Evolutionary conservation across 2,329 filamentous ascomycete genomes (phyloP), one percentile per base, ranked within the genome.

Genomic region (Rhynchosporium graminicola): DNA sequence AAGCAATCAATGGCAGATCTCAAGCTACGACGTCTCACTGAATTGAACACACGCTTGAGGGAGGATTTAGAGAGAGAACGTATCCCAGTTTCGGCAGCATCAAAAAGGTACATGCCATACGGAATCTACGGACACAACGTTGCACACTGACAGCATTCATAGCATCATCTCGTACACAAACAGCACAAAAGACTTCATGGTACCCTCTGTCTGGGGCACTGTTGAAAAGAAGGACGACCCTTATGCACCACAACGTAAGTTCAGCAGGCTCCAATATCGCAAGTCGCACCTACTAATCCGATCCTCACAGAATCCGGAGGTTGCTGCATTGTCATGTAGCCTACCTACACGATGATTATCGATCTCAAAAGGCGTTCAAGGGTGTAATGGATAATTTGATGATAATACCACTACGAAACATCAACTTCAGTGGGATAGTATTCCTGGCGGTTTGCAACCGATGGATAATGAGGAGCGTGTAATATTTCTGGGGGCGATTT

Each of bases 1-100:
- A 97, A 97, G 83, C 95, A 98, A 81, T 97, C 92, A 76, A 98
- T 99, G 91, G 94, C 94, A 71, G 95, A 99, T 77, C 86, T 99
- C 69, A 99, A 99, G 84, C 87, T 98, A 74, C 89, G 95, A 74
- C 90, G 95, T 69, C 83, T 99, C 78, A 98, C 93, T 65, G 95
- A 99, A 81, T 86, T 99, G 74, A 99, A 98, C 83, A 92, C 92
- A 78, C 89, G 95, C 72, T 81, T 99, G 77, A 91, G 93, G 74
- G 95, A 99, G 79, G 95, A 99, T 77, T 83, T 99, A 68, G 95
- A 98, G 73, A 87, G 95, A 76, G 92, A 96, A 76, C 86, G 95
- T 72, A 97, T 98, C 75, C 95, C 94, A 70, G 92, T 98, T 65
- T 97, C 92, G 74, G 92, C 97, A 77, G 95, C 95, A 67, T 87